A percentile compares a stretch with the other conserved stretches of the same genome.
phyloP scores from a whole-genome alignment of 768 basidiomycete genomes.

The Lactifluus piperatus region DNA sequence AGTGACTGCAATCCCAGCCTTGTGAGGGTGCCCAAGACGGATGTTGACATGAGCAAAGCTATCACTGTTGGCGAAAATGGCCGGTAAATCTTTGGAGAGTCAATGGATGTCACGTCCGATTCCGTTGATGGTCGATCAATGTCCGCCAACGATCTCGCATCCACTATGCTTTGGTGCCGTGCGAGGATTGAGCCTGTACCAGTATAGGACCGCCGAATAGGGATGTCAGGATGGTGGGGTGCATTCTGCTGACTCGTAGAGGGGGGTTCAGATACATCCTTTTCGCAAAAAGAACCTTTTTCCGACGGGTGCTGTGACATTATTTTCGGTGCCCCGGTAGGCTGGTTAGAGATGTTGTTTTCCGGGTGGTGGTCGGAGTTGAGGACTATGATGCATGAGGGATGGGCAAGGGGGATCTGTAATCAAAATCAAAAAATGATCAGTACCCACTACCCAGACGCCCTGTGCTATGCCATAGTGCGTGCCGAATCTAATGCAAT shows the following conservation, averaged over 20 bases:
- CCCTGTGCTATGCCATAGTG: no score
- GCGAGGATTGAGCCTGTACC: background rate
- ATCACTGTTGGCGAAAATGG: constrained; percentile 59
- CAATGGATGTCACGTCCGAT: constrained; percentile 26
- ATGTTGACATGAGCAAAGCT: constrained; percentile 65
- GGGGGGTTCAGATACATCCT: background rate
- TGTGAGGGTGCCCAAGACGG: constrained; percentile 80
- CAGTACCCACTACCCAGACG: no score
- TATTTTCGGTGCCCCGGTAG: no score
- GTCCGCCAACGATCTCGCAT: constrained; percentile 33
- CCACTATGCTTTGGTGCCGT: constrained; percentile 13
- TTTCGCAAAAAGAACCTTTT: background rate
- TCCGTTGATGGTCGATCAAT: constrained; percentile 35
- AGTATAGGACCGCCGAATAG: background rate
- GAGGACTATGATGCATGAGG: no score
- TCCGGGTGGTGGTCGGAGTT: no score
- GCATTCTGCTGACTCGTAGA: background rate
- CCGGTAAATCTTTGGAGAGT: constrained; percentile 29
- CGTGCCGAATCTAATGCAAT: no score
- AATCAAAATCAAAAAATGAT: no score
- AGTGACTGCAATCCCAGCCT: constrained; percentile 73
- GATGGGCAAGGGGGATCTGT: no score
- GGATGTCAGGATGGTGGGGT: background rate
- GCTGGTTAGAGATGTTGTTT: no score
- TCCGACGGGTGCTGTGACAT: background rate